Evolutionary conservation across 495 filamentous ascomycete species (phyloP).

Genomic region (Pyrenula aspistea): DNA sequence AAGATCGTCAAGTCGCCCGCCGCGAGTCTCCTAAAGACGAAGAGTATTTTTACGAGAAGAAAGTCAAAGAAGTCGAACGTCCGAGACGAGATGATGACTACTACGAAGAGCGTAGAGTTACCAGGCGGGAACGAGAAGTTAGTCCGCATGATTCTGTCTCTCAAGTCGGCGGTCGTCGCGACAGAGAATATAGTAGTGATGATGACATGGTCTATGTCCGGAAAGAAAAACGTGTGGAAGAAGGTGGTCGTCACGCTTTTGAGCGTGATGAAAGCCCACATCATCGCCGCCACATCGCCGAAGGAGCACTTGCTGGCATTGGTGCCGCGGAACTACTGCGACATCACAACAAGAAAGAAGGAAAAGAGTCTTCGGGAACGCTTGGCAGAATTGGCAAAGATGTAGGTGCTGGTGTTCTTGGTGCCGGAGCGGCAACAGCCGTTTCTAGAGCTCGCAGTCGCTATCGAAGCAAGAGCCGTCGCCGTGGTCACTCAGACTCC

Average conservation of each 20-base stretch:
- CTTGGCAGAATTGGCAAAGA: constrained; percentile 60
- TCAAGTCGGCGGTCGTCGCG: constrained; percentile 27
- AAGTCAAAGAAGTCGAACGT: constrained; percentile 15
- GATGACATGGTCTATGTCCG: constrained; percentile 51
- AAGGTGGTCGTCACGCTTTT: constrained; percentile 6
- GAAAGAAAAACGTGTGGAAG: constrained; percentile 25
- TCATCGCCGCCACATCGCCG: constrained; percentile 69
- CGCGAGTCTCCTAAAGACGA: constrained; percentile 17
- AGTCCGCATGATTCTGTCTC: constrained; percentile 47
- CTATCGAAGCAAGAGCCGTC: constrained; percentile 51
- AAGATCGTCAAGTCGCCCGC: constrained; percentile 29
- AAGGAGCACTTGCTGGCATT: constrained; percentile 71
- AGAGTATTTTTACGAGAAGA: constrained; percentile 15
- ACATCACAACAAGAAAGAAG: constrained; percentile 49
- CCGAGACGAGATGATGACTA: constrained; percentile 43
- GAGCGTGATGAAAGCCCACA: constrained; percentile 46
- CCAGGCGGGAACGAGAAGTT: constrained; percentile 40
- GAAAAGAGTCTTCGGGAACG: constrained; percentile 41
- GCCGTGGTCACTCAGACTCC: constrained; percentile 30
- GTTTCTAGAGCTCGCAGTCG: constrained; percentile 59
- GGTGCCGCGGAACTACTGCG: constrained; percentile 64
- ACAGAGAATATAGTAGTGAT: constrained; percentile 44
- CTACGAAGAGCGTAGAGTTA: constrained; percentile 48
- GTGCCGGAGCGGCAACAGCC: constrained; percentile 71
- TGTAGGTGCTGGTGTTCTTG: constrained; percentile 67